Conservation (phyloP, 768 basidiomycete species). For the Pisolithus tinctorius region DNA sequence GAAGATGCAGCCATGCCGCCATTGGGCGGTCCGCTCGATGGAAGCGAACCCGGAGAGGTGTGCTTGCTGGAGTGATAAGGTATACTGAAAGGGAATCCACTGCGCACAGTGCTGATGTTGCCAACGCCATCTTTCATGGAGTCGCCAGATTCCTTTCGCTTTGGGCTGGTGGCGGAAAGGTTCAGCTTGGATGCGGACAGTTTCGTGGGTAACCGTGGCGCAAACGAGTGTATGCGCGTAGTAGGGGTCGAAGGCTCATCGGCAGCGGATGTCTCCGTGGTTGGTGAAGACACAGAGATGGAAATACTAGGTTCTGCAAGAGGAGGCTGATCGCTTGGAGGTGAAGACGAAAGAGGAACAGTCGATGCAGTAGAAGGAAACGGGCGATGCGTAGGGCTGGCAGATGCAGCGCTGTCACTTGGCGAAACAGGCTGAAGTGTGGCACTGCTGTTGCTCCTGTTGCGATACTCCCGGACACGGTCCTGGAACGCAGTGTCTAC, state of each 20-base stretch:
- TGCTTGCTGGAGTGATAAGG: constrained; percentile 23
- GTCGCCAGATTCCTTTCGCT: constrained; percentile 44
- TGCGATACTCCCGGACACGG: constrained; percentile 59
- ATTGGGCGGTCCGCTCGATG: constrained; percentile 9
- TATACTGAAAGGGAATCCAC: constrained; percentile 26
- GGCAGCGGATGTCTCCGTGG: constrained; percentile 29
- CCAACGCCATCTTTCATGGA: constrained; percentile 25
- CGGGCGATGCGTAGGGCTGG: constrained; percentile 33
- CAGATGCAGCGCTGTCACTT: constrained; percentile 18
- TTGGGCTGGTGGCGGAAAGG: constrained; percentile 44
- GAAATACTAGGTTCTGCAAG: constrained; percentile 33
- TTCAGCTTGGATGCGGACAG: constrained; percentile 48
- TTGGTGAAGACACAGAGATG: constrained; percentile 43
- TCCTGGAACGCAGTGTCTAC: constrained; percentile 50
- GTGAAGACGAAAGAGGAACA: constrained; percentile 20
- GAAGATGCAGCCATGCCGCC: constrained; percentile 38
- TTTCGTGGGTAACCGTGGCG: constrained; percentile 66
- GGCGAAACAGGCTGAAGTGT: constrained; percentile 37
- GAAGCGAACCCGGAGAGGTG: constrained; percentile 11
- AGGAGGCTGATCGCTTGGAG: constrained; percentile 11
- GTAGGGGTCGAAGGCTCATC: constrained; percentile 42
- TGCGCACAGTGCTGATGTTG: constrained; percentile 10
- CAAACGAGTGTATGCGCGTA: constrained; percentile 62
- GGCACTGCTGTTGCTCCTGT: constrained; percentile 49
- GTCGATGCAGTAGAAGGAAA: constrained; percentile 31